Percentiles rank a stretch among this genome's conserved stretches.
Conservation (phyloP, 106 monocot genomes). For the Dioscorea alata region DNA sequence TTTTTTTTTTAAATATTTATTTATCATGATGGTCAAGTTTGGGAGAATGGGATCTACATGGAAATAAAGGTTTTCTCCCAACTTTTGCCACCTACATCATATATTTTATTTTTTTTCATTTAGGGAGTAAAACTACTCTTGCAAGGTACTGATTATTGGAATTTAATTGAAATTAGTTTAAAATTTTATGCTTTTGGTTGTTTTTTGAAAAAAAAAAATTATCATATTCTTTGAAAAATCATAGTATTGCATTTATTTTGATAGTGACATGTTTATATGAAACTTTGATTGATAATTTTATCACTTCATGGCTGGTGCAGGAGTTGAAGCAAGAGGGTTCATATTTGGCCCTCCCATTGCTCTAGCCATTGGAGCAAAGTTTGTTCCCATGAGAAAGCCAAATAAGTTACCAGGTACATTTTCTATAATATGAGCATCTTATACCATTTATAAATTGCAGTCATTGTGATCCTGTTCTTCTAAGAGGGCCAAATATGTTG, state of each 20-base stretch:
- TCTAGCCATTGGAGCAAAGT: slow-evolving; percentile 87
- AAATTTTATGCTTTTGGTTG: background rate
- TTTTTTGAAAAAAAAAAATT: background rate
- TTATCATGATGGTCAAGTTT: too few relatives aligned
- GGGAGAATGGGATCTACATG: too few relatives aligned
- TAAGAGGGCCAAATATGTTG: too few relatives aligned
- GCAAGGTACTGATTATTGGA: too few relatives aligned
- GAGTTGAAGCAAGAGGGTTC: slow-evolving; percentile 94
- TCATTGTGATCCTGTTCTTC: too few relatives aligned
- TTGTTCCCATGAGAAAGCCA: slow-evolving; percentile 93
- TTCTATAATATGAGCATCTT: background rate
- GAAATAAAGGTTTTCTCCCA: too few relatives aligned
- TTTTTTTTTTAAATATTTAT: too few relatives aligned
- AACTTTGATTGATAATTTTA: slow-evolving; percentile 6
- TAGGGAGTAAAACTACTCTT: too few relatives aligned
- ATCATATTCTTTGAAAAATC: background rate
- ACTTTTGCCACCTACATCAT: too few relatives aligned
- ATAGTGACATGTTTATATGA: background rate
- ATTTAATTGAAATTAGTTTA: too few relatives aligned
- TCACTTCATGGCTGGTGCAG: slow-evolving; percentile 19
- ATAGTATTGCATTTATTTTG: background rate
- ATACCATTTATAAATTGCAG: background rate
- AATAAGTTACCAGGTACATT: slow-evolving; percentile 82
- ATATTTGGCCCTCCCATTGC: slow-evolving; percentile 96
- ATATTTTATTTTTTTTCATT: too few relatives aligned